phyloP scores from a whole-genome alignment of 768 basidiomycete species.

The Rhodocollybia butyracea region DNA sequence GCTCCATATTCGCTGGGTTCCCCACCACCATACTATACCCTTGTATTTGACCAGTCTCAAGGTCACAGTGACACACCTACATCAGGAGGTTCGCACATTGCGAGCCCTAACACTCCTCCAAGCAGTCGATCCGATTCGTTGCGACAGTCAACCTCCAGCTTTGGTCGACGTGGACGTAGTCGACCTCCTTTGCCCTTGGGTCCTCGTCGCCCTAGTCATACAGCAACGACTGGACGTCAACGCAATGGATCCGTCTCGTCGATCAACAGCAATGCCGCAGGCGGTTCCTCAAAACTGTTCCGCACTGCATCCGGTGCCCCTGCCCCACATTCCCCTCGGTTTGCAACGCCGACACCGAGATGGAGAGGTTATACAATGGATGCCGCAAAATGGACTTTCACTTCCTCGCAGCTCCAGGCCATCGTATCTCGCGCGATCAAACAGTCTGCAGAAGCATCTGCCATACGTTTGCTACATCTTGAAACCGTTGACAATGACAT shows the following conservation, averaged over 20 bases:
- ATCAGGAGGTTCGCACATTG: neutral
- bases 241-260: constrained; percentile 50
- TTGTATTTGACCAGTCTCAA: constrained; percentile 34
- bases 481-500: constrained; percentile 65
- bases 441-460: constrained; percentile 66
- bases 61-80: neutral
- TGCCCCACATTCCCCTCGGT: constrained; percentile 42
- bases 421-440: constrained; percentile 74
- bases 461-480: constrained; percentile 64
- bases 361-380: constrained; percentile 80
- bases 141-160: constrained; percentile 8
- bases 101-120: neutral
- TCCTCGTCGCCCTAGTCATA: constrained; percentile 49
- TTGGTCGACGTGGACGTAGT: constrained; percentile 25
- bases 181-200: constrained; percentile 58
- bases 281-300: constrained; percentile 18
- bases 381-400: constrained; percentile 83
- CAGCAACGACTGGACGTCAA: constrained; percentile 25
- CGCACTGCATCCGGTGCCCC: constrained; percentile 17
- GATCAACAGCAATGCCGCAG: constrained; percentile 28
- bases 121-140: neutral
- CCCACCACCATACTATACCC: constrained; percentile 54
- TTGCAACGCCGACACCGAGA: constrained; percentile 52
- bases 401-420: constrained; percentile 64
- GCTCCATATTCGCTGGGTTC: constrained; percentile 31